Percentiles rank a stretch among this genome's conserved stretches.
phyloP scores from a whole-genome alignment of 2,329 filamentous ascomycete genomes.

The Clonostachys byssicola region DNA sequence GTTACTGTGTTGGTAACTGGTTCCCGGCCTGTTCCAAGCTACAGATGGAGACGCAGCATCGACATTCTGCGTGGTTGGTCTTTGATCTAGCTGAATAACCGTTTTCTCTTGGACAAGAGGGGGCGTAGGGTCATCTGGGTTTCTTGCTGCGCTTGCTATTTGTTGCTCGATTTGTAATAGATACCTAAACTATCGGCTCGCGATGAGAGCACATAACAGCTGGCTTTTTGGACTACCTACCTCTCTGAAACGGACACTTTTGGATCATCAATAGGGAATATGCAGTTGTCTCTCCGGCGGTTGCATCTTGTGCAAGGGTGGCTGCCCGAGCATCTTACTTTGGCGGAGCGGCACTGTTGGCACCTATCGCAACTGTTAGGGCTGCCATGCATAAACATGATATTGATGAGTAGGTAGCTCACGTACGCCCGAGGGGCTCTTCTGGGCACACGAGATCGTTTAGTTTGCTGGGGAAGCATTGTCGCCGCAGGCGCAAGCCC shows the following conservation, averaged over 20 bases:
- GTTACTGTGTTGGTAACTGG: neutral
- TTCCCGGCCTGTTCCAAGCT: neutral
- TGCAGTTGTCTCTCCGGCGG: neutral
- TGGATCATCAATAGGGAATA: constrained; percentile 1
- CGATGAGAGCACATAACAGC: neutral
- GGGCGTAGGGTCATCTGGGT: no score
- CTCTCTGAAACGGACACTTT: constrained; percentile 2
- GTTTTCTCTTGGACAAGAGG: neutral
- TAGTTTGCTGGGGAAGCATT: neutral
- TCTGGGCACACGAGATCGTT: neutral
- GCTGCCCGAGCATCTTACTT: constrained; percentile 1
- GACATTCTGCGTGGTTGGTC: neutral
- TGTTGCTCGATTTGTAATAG: neutral
- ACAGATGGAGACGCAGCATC: neutral
- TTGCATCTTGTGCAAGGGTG: neutral
- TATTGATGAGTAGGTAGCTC: neutral
- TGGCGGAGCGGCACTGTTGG: constrained; percentile 1
- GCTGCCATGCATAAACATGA: no score
- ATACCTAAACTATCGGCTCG: neutral
- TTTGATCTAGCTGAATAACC: neutral
- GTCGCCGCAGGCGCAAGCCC: no score
- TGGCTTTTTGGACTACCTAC: neutral
- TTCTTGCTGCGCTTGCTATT: neutral
- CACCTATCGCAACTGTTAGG: neutral
- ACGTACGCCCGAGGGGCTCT: neutral